Base-by-base conservation (phyloP, 345 rosid genomes). In the Populus euphratica region DNA sequence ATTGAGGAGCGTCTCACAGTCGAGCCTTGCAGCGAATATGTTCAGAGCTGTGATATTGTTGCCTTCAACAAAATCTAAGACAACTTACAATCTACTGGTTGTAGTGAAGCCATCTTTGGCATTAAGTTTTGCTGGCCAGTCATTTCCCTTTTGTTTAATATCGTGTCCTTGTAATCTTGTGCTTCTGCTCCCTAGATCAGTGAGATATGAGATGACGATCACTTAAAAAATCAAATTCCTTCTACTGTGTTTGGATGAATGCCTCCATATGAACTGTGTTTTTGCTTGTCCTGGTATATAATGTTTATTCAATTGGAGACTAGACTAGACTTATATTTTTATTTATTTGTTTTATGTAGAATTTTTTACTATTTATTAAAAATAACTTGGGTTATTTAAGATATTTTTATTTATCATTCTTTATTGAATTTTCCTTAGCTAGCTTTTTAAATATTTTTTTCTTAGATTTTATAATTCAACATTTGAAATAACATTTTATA, bases 21-120 rank as follows among this genome's bases (percentile, higher is more conserved):
- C 2, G 97, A 93, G 90, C 99, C 99, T 1, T 68, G 81, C 87
- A 91, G 79, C 23, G 98, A 95, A 83, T 78, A 83, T 76, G 36
- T 96, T 76, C 99, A 96, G 89, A 93, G 99, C 75, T 92, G 93
- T 72, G 99, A 96, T 89, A 96, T 96, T 18, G 94, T 88, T 0
- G 99, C 98, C 72, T 96, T 93, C 90, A 96, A 96, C 94, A 93
- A 96, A 84, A 96, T 96, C 39, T 93, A 86, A 79, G 27, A 50
- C 36, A 11, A 1, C 39, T 69, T 62, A 23, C 38, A 74, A 43
- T 23, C 44, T 5, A n/a, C 29, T 39, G 29, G 25, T 14, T 36
- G 59, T 72, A 38, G 72, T 11, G 78, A 38, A 36, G 52, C 79
- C 47, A 25, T 25, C 66, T 47, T 49, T 75, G 74, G 78, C 79